phyloP scores from a whole-genome alignment of 2,329 filamentous ascomycete genomes.

The Daldinia sp. region DNA sequence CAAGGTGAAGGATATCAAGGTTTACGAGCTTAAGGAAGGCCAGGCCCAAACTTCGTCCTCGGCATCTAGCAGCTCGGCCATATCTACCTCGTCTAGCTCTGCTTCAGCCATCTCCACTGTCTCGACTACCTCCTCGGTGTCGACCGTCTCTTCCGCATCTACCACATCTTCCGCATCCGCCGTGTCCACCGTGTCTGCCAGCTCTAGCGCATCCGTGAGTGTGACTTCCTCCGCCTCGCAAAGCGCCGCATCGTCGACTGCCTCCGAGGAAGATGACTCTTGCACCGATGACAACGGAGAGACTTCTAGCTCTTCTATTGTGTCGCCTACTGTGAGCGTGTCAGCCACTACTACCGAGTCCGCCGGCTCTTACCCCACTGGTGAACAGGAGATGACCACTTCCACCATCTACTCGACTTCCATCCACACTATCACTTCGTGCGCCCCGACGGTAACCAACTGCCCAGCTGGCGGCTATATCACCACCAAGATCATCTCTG shows the following conservation, averaged over 20 bases:
- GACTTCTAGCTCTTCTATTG: neutral
- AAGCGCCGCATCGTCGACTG: slow-evolving; percentile 11
- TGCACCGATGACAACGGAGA: slow-evolving; percentile 14
- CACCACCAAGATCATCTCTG: slow-evolving; percentile 39
- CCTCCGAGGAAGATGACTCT: slow-evolving; percentile 26
- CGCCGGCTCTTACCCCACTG: neutral
- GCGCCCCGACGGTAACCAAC: slow-evolving; percentile 30
- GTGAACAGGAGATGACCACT: slow-evolving; percentile 38
- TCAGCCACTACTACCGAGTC: slow-evolving; percentile 22
- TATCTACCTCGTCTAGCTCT: slow-evolving; percentile 3
- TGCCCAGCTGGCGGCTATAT: slow-evolving; percentile 37
- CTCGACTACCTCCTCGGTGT: slow-evolving; percentile 2
- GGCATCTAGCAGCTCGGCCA: neutral
- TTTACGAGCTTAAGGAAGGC: slow-evolving; percentile 16
- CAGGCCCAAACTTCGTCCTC: slow-evolving; percentile 12
- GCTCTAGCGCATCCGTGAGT: slow-evolving; percentile 10
- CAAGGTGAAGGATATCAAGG: slow-evolving; percentile 38
- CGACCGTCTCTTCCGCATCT: neutral
- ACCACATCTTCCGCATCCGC: neutral
- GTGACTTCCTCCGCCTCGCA: slow-evolving; percentile 16
- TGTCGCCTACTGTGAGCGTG: slow-evolving; percentile 2
- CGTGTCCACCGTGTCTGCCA: neutral
- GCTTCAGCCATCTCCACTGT: slow-evolving; percentile 5
- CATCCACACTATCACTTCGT: slow-evolving; percentile 38
- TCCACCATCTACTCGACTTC: slow-evolving; percentile 47